Evolutionary conservation across 305 asterid species (phyloP), one percentile per base, ranked within the genome.

Genomic region (Fraxinus xanthoxyloides): DNA sequence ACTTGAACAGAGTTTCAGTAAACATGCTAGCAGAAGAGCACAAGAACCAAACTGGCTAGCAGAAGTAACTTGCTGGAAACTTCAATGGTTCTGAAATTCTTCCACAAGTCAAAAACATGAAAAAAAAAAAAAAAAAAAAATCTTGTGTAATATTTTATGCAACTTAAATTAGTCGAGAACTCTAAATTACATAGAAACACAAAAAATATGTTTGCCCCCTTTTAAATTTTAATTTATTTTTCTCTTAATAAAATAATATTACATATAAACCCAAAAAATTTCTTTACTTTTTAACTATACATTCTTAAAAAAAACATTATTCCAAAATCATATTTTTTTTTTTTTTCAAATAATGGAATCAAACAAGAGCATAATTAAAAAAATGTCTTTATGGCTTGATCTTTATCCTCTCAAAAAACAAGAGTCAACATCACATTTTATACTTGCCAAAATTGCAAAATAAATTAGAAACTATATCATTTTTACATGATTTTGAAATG

Each of bases 1-100:
- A 77, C 82, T 65, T 35, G 70, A 63, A 77, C 81, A 61, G 70
- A 67, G 30, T 76, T 74, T 80, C 28, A 77, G 86, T 80, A 70
- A 32, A 80, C 63, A 51, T n/a, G 83, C 85, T 19, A 73, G 51
- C 28, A 74, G 43, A 84, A 84, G 59, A 80, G 73, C 70, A 32
- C 69, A 31, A 76, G 77, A 81, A 82, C 79, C 74, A 78, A 67
- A 78, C 65, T 78, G 26, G 31, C 80, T 32, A 78, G 72, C 15
- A 77, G 61, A 80, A 82, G 70, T 61, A 23, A 70, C 76, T 79
- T 67, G 56, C 75, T 73, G 7, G 34, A 81, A 67, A 74, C 24
- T 3, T 43, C 15, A 43, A n/a, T 72, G 69, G 81, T 75, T 79
- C 51, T 72, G 75, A 54, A 82, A 72, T 70, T 81, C 83, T 78